Base-by-base conservation (phyloP, 352 stramenopile genomes). In the Globisporangium recalcitrans region DNA sequence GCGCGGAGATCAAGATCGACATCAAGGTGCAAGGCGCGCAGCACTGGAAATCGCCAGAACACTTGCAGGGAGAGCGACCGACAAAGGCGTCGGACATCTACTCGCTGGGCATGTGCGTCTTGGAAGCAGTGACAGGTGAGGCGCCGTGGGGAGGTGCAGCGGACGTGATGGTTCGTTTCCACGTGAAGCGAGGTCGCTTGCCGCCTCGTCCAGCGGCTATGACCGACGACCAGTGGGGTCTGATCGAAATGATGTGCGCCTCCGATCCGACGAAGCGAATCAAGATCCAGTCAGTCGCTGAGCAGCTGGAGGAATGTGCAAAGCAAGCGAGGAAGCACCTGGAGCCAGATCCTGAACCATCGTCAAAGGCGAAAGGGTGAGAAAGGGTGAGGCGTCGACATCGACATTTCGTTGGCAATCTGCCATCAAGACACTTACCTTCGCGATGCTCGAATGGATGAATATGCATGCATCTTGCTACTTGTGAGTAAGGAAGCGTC, bases 31-130 rank as follows among this genome's bases (percentile, higher is more conserved):
- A 34, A 29, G 24, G 36, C 1, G 8, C 47, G 7, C n/a, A 42
- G 26, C 58, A 57, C 22, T 63, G 58, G 58, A 63, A 63, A 46
- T 55, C 58, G 1, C 58, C 58, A 24, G 58, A 63, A 21, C 24
- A 57, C 31, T 48, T 63, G 34, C 31, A 38, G 13, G 58, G 58
- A 6, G 34, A 63, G 19, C 31, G 32, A 14, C 47, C 52, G 6
- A 58, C 48, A 4, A 56, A 49, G 8, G 54, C 53, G 19, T 65
- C 59, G 1, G 67, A 73, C 11, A 32, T 70, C 1, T 73, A 68
- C 34, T 53, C 59, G 36, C 38, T 73, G 36, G 67, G 59, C 1
- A 65, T 73, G 67, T 62, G 53, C 32, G 51, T 73, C 36, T 8
- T 71, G 19, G 58, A 73, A 46, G 67, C 63, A 8, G 29, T 61